Conservation (phyloP, 306 rosid species). For the Ochetophila trinervis region DNA sequence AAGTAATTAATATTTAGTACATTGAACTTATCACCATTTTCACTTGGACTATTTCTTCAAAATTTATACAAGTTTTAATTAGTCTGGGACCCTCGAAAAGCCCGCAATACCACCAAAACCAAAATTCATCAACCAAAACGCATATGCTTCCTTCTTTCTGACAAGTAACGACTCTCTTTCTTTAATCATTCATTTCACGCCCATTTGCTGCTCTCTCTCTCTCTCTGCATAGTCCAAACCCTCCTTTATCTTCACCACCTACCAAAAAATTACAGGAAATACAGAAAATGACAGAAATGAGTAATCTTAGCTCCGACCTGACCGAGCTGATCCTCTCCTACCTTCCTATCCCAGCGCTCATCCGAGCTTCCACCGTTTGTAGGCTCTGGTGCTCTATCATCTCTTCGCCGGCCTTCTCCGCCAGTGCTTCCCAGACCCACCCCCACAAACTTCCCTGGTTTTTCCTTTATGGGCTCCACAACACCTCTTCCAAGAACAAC, state of each 20-base stretch:
- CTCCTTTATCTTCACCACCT: not conserved
- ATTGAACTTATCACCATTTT: too few species aligned
- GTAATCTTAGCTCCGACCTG: conserved; percentile 51
- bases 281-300: conserved; percentile 42
- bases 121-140: too few species aligned
- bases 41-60: too few species aligned
- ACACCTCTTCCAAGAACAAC: conserved; percentile 66
- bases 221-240: not conserved
- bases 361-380: conserved; percentile 65
- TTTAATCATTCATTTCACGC: too few species aligned
- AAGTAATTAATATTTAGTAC: too few species aligned
- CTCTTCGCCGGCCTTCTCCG: conserved; percentile 46
- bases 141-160: too few species aligned
- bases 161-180: too few species aligned
- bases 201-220: not conserved
- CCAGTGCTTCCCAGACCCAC: not conserved
- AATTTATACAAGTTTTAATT: too few species aligned
- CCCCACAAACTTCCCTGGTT: conserved; percentile 54
- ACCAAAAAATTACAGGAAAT: not conserved
- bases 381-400: conserved; percentile 61
- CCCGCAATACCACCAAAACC: too few species aligned
- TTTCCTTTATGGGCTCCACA: conserved; percentile 78
- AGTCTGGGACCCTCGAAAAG: too few species aligned
- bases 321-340: conserved; percentile 53
- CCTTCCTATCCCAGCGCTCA: conserved; percentile 56